phyloP scores from a whole-genome alignment of 345 rosid genomes.

The Pugionium dolabratum region DNA sequence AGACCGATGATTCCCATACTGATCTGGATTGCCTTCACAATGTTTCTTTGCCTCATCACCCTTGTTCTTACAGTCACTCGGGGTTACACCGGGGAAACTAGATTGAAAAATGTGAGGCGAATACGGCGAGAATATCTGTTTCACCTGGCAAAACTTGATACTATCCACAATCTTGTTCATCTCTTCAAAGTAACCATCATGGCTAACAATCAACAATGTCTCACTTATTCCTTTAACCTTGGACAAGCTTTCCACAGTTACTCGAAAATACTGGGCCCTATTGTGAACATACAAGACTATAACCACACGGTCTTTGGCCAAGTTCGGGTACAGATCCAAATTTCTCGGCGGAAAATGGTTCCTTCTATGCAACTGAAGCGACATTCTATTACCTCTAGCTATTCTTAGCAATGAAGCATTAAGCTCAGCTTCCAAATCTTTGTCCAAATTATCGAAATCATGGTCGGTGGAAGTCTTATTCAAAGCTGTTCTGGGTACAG shows the following conservation, averaged over 20 bases:
- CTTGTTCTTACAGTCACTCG: conserved; percentile 66
- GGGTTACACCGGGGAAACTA: conserved; percentile 72
- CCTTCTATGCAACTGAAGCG: conserved; percentile 56
- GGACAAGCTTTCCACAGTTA: conserved; percentile 79
- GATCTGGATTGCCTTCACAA: conserved; percentile 85
- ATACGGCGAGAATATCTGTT: conserved; percentile 82
- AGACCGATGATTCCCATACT: conserved; percentile 87
- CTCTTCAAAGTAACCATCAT: conserved; percentile 87
- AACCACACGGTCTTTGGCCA: conserved; percentile 67
- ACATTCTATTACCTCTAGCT: conserved; percentile 60
- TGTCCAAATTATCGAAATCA: conserved; percentile 32
- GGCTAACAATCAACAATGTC: conserved; percentile 87
- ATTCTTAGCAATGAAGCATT: conserved; percentile 43
- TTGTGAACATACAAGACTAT: conserved; percentile 92
- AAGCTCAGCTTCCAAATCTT: conserved; percentile 36
- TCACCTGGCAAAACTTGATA: conserved; percentile 85
- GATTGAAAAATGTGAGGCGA: conserved; percentile 71
- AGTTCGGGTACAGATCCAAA: conserved; percentile 58
- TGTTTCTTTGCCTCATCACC: conserved; percentile 56
- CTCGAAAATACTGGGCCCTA: conserved; percentile 80
- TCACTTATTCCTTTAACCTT: conserved; percentile 79
- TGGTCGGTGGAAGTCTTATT: conserved; percentile 28
- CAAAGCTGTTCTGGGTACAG: conserved; percentile 50
- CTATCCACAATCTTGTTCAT: conserved; percentile 80
- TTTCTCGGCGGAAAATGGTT: conserved; percentile 75